Conservation (phyloP, 116 monocot species). For the Thalassia testudinum region DNA sequence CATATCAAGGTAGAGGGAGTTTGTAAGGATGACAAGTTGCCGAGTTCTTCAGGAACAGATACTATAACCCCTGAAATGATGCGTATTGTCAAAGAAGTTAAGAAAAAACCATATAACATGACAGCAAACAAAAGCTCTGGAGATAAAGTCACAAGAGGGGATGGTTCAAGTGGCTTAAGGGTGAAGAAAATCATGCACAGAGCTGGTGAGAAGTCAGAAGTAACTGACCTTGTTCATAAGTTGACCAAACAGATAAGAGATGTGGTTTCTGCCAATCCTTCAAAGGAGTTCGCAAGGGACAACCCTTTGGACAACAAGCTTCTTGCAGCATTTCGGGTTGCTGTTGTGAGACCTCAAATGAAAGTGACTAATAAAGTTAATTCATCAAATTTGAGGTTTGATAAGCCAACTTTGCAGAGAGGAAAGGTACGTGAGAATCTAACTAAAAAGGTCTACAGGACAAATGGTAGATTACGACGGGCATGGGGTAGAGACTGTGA, state of each 20-base stretch:
- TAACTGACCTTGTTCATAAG: constrained; percentile 50
- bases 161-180: constrained; percentile 39
- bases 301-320: constrained; percentile 55
- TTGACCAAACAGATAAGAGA: constrained; percentile 68
- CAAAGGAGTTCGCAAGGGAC: constrained; percentile 19
- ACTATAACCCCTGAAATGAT: constrained; percentile 39
- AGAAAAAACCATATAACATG: constrained; percentile 5
- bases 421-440: constrained; percentile 79
- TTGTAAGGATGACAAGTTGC: constrained; percentile 5
- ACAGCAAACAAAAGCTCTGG: constrained; percentile 2
- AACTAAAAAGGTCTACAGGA: constrained; percentile 84
- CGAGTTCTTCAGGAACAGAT: constrained; percentile 7
- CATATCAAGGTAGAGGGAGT: constrained; percentile 4
- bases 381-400: constrained; percentile 16
- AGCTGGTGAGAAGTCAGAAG: constrained; percentile 27
- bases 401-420: constrained; percentile 32
- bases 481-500: constrained; percentile 84
- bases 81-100: constrained; percentile 49
- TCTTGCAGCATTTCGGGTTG: constrained; percentile 66
- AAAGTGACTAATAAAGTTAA: constrained; percentile 14
- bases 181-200: constrained; percentile 89
- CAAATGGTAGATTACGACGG: constrained; percentile 47
- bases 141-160: constrained; percentile 13
- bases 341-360: constrained; percentile 33
- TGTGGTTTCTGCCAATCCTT: constrained; percentile 22